Conservation (phyloP, 306 rosid species). For the Pueraria montana region DNA sequence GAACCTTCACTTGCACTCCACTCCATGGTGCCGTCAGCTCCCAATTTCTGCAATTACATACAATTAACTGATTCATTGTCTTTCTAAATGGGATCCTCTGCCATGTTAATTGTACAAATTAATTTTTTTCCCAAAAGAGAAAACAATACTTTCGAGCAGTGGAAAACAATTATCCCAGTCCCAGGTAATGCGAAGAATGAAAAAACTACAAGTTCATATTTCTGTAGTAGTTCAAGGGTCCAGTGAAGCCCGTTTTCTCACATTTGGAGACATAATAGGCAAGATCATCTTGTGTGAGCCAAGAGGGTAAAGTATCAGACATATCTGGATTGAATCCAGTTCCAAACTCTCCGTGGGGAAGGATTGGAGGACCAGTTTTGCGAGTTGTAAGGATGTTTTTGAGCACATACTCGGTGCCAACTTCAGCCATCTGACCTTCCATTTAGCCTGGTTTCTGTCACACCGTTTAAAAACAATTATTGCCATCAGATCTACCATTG, state of each 20-base stretch:
- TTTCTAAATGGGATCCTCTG: not conserved
- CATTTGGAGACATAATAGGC: no score
- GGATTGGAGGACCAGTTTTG: constrained; percentile 41
- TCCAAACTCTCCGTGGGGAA: constrained; percentile 45
- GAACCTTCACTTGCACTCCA: no score
- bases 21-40: no score
- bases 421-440: constrained; percentile 44
- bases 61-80: no score
- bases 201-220: constrained; percentile 42
- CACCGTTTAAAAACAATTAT: no score
- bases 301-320: constrained; percentile 44
- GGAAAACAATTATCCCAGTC: not conserved
- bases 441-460: constrained; percentile 39
- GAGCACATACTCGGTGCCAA: not conserved
- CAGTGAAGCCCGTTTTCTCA: constrained; percentile 53
- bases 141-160: not conserved
- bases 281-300: constrained; percentile 59
- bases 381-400: constrained; percentile 46
- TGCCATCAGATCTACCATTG: no score
- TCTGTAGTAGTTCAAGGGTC: constrained; percentile 59
- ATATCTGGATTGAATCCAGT: not conserved
- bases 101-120: no score
- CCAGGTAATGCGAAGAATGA: not conserved
- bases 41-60: no score
- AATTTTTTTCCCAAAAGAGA: no score